A percentile compares a stretch with the other conserved stretches of the same genome.
phyloP scores from a whole-genome alignment of 768 basidiomycete species.

The Phanerochaete sordida region DNA sequence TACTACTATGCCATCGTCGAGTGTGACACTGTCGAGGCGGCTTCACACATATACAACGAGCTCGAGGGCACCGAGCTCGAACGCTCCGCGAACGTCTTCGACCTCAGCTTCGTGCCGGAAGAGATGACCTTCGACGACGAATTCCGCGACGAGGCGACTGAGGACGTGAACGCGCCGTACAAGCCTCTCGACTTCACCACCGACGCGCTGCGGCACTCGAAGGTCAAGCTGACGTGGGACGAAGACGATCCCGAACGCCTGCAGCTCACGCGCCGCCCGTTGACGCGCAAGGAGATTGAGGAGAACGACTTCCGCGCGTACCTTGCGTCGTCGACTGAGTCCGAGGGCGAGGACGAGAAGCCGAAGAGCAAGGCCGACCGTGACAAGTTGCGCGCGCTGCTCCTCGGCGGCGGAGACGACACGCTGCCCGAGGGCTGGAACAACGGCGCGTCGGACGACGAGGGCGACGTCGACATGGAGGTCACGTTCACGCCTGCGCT shows the following conservation, averaged over 20 bases:
- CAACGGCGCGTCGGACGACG: constrained; percentile 33
- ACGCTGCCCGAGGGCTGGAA: constrained; percentile 87
- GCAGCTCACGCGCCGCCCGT: constrained; percentile 70
- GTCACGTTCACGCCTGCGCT: constrained; percentile 93
- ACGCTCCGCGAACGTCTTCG: constrained; percentile 93
- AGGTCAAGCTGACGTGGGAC: constrained; percentile 98
- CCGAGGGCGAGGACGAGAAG: constrained; percentile 64
- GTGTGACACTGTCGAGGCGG: constrained; percentile 76
- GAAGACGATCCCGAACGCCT: constrained; percentile 91
- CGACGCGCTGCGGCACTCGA: constrained; percentile 94
- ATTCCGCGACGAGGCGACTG: constrained; percentile 79
- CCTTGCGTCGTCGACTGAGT: constrained; percentile 41
- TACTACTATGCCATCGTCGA: constrained; percentile 96
- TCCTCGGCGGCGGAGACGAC: constrained; percentile 65
- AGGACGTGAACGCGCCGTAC: constrained; percentile 55
- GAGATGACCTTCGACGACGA: constrained; percentile 83
- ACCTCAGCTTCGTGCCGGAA: constrained; percentile 91
- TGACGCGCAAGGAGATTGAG: constrained; percentile 85
- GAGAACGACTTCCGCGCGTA: constrained; percentile 79
- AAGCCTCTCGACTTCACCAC: constrained; percentile 88
- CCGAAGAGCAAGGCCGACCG: constrained; percentile 54
- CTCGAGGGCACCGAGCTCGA: constrained; percentile 95
- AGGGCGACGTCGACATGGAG: constrained; percentile 67
- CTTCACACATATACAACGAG: constrained; percentile 77
- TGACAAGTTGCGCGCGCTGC: constrained; percentile 71